Percentiles rank a stretch among this genome's conserved stretches.
Conservation (phyloP, 2,329 filamentous ascomycete genomes). For the Fulvia fulva region DNA sequence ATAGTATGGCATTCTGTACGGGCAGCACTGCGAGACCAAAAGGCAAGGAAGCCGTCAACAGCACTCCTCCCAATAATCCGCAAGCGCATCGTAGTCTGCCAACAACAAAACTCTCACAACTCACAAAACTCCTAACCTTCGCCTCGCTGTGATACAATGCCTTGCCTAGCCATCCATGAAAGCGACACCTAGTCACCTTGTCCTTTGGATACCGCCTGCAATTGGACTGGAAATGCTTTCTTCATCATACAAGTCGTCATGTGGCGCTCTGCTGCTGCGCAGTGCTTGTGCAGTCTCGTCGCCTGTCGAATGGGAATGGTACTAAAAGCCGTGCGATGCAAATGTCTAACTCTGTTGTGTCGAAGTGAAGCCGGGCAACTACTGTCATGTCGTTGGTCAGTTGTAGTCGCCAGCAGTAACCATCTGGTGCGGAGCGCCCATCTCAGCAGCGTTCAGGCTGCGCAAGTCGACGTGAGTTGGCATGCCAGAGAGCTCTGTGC, state of each 20-base stretch:
- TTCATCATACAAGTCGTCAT: slow-evolving; percentile 13
- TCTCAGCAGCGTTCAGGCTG: slow-evolving; percentile 32
- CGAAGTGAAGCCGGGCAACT: background rate
- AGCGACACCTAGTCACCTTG: background rate
- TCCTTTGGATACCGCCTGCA: background rate
- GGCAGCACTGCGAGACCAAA: background rate
- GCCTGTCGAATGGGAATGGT: background rate
- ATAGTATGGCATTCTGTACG: background rate
- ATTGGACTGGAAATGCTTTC: slow-evolving; percentile 2
- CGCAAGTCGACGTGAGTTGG: slow-evolving; percentile 35
- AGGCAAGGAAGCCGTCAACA: background rate
- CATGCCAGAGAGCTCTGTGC: slow-evolving; percentile 32
- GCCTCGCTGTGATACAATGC: slow-evolving; percentile 6
- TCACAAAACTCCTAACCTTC: slow-evolving; percentile 6
- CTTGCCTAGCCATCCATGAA: background rate
- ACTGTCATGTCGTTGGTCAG: slow-evolving; percentile 9
- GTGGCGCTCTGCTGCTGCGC: slow-evolving; percentile 13
- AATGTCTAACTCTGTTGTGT: background rate
- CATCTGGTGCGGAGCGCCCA: slow-evolving; percentile 42
- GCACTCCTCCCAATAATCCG: background rate
- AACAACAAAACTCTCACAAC: background rate
- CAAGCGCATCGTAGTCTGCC: background rate
- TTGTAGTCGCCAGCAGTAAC: slow-evolving; percentile 44
- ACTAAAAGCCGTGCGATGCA: slow-evolving; percentile 1
- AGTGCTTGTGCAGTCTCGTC: background rate